A percentile compares a stretch with the other conserved stretches of the same genome.
Conservation (phyloP, 768 basidiomycete species). For the Russula abietina region DNA sequence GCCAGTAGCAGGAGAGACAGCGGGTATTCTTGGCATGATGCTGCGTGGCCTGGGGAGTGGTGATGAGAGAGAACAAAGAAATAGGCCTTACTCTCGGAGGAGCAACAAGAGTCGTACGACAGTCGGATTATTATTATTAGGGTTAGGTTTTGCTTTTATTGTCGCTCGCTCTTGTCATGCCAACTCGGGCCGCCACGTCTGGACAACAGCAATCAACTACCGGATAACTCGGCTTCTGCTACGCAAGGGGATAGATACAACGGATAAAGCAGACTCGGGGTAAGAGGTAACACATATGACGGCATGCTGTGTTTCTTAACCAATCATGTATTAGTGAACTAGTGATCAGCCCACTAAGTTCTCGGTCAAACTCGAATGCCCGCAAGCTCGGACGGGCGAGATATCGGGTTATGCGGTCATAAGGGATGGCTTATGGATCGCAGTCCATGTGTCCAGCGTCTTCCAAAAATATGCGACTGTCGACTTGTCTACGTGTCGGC, state of each 20-base stretch:
- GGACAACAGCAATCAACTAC: background rate
- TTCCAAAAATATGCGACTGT: conserved; percentile 97
- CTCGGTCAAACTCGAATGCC: background rate
- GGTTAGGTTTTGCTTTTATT: conserved; percentile 15
- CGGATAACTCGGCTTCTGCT: background rate
- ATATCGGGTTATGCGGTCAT: conserved; percentile 38
- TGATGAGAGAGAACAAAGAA: conserved; percentile 8
- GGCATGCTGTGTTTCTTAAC: background rate
- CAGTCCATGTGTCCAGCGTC: conserved; percentile 79
- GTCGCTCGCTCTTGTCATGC: background rate
- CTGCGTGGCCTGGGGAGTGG: conserved; percentile 2
- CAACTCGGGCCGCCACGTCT: background rate
- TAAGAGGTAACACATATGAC: background rate
- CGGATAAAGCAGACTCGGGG: no score
- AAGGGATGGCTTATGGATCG: conserved; percentile 72
- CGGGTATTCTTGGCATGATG: conserved; percentile 51
- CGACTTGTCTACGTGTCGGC: conserved; percentile 90
- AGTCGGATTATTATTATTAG: background rate
- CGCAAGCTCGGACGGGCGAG: background rate
- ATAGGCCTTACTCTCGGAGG: background rate
- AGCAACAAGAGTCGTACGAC: conserved; percentile 22
- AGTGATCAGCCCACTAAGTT: background rate
- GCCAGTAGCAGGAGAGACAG: conserved; percentile 53
- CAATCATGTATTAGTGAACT: background rate
- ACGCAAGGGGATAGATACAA: no score